phyloP scores from a whole-genome alignment of 1,284 basidiomycete species.

The Golubevia sp. region DNA sequence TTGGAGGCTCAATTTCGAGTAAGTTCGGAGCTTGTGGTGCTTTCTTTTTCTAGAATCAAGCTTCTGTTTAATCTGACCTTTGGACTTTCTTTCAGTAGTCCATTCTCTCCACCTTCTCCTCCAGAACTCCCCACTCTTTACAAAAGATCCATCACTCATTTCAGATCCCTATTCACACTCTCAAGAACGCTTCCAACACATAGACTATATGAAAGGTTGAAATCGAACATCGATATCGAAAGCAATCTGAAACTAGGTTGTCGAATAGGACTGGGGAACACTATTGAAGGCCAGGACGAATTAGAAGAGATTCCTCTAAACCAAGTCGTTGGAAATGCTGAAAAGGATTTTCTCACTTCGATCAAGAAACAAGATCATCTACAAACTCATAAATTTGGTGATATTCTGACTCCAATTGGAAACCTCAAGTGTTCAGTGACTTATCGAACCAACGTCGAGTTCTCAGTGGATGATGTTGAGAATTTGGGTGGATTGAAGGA shows the following conservation, averaged over 20 bases:
- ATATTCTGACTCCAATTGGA: conserved; percentile 18
- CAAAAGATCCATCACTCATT: conserved; percentile 59
- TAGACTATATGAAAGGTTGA: conserved; percentile 33
- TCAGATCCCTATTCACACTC: conserved; percentile 52
- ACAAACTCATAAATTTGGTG: conserved; percentile 13
- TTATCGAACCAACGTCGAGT: conserved; percentile 25
- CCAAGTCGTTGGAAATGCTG: not conserved
- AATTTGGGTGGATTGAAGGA: conserved; percentile 11
- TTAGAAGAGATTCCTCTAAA: not conserved
- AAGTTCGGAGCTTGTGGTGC: not conserved
- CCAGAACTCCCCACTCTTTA: conserved; percentile 58
- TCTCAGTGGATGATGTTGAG: conserved; percentile 24
- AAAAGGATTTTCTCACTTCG: no score
- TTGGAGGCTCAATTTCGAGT: not conserved
- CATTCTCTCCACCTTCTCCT: conserved; percentile 8
- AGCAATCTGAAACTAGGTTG: not conserved
- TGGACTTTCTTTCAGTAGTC: conserved; percentile 6
- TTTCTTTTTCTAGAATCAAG: conserved; percentile 6
- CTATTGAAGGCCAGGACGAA: conserved; percentile 2
- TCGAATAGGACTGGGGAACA: conserved; percentile 1
- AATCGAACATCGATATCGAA: no score
- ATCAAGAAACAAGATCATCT: not conserved
- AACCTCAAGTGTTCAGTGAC: conserved; percentile 25
- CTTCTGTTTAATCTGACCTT: conserved; percentile 38
- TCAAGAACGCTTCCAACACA: conserved; percentile 41